Percentiles rank a stretch among this genome's conserved stretches.
Evolutionary conservation across 108 stramenopile species (phyloP).

Genomic region (Nitzschia palea): DNA sequence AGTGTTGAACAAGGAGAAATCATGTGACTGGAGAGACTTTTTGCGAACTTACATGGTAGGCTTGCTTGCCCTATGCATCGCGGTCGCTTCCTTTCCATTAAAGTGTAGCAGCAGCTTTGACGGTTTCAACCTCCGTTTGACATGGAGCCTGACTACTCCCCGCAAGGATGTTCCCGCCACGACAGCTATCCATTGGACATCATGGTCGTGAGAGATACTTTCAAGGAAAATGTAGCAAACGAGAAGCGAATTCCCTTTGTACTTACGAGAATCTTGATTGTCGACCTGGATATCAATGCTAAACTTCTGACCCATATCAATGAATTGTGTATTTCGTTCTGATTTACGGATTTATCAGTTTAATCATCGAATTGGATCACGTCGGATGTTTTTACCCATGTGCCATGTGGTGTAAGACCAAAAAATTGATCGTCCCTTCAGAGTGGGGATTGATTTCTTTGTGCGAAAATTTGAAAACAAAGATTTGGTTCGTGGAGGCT

Average conservation of each 20-base stretch:
- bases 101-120: constrained; percentile 6
- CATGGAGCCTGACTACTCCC: constrained; percentile 14
- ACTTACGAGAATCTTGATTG: constrained; percentile 9
- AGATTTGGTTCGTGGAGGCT: no score
- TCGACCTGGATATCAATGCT: constrained; percentile 19
- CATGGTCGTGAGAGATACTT: not conserved
- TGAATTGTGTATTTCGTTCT: not conserved
- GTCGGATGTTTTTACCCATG: no score
- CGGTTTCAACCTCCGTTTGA: constrained; percentile 13
- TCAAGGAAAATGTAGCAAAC: not conserved
- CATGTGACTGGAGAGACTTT: not conserved
- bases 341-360: no score
- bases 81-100: constrained; percentile 14
- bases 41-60: not conserved
- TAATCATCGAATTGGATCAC: no score
- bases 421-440: no score
- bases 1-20: not conserved
- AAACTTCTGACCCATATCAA: constrained; percentile 20
- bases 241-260: not conserved
- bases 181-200: no score
- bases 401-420: no score
- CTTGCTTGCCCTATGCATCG: not conserved
- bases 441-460: no score
- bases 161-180: constrained; percentile 18
- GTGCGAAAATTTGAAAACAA: no score